Conservation (phyloP, 257 asterid species). For the Ocimum tenuiflorum region DNA sequence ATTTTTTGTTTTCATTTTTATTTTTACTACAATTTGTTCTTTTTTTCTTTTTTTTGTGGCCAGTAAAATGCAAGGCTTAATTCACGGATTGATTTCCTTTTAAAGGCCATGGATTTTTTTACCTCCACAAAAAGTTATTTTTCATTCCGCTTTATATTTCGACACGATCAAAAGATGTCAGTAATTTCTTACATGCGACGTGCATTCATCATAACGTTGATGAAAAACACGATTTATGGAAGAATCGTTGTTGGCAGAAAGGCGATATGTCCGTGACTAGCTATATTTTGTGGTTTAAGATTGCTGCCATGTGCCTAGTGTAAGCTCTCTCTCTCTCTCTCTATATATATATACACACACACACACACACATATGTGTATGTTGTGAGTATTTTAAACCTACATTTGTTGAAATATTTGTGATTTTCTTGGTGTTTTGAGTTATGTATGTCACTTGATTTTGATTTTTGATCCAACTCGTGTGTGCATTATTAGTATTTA, state of each 20-base stretch:
- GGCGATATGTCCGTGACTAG: constrained; percentile 18
- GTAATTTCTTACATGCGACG: background rate
- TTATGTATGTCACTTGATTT: too few relatives aligned
- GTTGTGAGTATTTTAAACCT: too few relatives aligned
- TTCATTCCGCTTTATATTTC: background rate
- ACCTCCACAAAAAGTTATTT: too few relatives aligned
- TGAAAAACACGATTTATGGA: background rate
- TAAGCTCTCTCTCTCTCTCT: background rate
- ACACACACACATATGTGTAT: too few relatives aligned
- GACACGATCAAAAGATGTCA: background rate
- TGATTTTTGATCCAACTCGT: background rate
- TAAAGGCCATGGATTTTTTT: background rate
- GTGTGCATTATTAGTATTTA: background rate
- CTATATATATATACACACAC: too few relatives aligned
- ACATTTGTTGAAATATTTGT: too few relatives aligned
- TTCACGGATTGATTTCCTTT: constrained; percentile 28
- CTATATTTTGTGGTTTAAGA: constrained; percentile 5
- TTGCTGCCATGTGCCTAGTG: background rate
- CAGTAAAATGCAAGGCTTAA: background rate
- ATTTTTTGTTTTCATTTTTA: background rate
- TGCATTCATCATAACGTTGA: too few relatives aligned
- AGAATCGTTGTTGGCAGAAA: background rate
- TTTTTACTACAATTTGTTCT: background rate
- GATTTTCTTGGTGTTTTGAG: too few relatives aligned
- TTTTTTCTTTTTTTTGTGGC: constrained; percentile 10